Conservation (phyloP, 2,329 filamentous ascomycete genomes). For the Calonectria leucothoes region DNA sequence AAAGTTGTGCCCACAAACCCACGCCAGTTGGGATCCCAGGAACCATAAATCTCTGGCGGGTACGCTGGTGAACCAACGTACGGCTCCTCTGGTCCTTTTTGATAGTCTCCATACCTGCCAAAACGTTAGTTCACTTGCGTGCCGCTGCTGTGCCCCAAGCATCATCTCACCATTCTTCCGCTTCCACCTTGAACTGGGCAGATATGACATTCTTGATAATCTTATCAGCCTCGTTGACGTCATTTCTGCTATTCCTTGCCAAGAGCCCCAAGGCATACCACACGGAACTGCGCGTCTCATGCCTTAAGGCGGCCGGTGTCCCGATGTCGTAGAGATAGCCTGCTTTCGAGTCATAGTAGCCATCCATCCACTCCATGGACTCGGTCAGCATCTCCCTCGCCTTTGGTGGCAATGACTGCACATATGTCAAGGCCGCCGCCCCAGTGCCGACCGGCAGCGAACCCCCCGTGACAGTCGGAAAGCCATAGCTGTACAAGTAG, state of each 20-base stretch:
- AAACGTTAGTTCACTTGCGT: background rate
- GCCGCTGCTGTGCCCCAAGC: rapidly evolving
- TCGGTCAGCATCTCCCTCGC: slow-evolving; percentile 31
- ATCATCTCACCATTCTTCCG: slow-evolving; percentile 63
- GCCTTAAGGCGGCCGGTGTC: slow-evolving; percentile 57
- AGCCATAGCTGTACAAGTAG: background rate
- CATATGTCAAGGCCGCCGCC: background rate
- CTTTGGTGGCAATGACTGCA: slow-evolving; percentile 18
- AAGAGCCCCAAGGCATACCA: slow-evolving; percentile 72
- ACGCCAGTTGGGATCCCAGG: slow-evolving; percentile 74
- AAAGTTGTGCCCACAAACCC: slow-evolving; percentile 71
- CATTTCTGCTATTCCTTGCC: slow-evolving; percentile 62
- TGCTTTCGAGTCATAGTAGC: slow-evolving; percentile 62
- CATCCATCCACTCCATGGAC: slow-evolving; percentile 59
- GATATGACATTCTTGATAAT: slow-evolving; percentile 66
- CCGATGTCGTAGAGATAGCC: slow-evolving; percentile 66
- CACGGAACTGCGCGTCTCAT: slow-evolving; percentile 67
- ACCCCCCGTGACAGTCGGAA: background rate
- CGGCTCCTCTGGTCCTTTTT: slow-evolving; percentile 67
- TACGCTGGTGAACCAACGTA: slow-evolving; percentile 64
- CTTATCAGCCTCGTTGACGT: slow-evolving; percentile 61
- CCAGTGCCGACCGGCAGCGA: background rate
- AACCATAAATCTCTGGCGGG: slow-evolving; percentile 61
- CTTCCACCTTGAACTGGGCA: slow-evolving; percentile 63
- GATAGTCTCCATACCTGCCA: slow-evolving; percentile 56